Percentiles rank a stretch among this genome's conserved stretches.
These are phyloP conservation scores for Suhomyces yuchorum DNA, from an alignment of 1,139 yeast species.

Conservation along the genomic window DNA sequence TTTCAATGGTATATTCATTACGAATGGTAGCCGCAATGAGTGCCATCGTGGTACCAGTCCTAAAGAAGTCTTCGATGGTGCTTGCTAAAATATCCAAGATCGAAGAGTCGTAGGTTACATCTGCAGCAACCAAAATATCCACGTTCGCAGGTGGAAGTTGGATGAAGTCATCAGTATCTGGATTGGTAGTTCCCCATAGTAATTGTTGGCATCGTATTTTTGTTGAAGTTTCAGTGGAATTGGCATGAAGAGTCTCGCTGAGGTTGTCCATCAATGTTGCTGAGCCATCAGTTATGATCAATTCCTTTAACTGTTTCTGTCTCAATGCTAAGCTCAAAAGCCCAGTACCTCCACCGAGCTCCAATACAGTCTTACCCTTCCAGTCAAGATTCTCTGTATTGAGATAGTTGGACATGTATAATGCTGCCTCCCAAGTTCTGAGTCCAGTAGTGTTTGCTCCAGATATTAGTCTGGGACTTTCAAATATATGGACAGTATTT, in stretches of 20 bases:
- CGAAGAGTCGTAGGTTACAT: conserved; percentile 77
- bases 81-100: conserved; percentile 57
- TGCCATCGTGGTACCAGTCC: conserved; percentile 33
- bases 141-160: conserved; percentile 27
- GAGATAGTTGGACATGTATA: conserved; percentile 60
- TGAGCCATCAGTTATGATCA: conserved; percentile 79
- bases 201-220: conserved; percentile 31
- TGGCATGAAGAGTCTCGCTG: conserved; percentile 47
- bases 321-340: conserved; percentile 64
- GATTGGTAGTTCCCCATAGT: conserved; percentile 55
- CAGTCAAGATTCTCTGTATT: conserved; percentile 16
- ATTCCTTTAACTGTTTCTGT: conserved; percentile 26
- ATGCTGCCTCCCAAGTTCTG: conserved; percentile 93
- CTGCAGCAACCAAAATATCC: conserved; percentile 72
- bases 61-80: conserved; percentile 48
- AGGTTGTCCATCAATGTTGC: conserved; percentile 58
- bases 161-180: conserved; percentile 31
- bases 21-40: conserved; percentile 76
- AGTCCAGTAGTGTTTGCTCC: conserved; percentile 84
- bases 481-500: conserved; percentile 47
- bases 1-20: conserved; percentile 55
- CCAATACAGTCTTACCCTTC: conserved; percentile 46
- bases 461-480: conserved; percentile 65
- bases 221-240: conserved; percentile 27
- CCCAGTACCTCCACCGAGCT: conserved; percentile 91